These are phyloP conservation scores for Macrophomina tecta DNA, from an alignment of 2,329 filamentous ascomycete genomes.

Conservation along the genomic window DNA sequence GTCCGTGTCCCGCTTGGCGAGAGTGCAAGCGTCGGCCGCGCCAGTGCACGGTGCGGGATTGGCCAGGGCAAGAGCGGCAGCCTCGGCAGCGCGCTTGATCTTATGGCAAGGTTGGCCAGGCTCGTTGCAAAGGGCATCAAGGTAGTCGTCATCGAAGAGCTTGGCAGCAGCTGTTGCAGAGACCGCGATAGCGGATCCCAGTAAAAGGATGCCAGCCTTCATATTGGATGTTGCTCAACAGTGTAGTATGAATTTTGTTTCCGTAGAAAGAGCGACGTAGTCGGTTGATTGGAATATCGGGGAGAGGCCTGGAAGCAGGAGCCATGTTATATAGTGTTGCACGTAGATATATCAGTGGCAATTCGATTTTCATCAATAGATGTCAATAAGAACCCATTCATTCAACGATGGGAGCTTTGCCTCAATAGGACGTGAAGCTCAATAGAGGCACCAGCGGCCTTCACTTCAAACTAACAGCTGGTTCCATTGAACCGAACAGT, in stretches of 20 bases:
- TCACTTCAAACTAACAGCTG: not conserved
- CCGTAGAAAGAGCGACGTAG: conserved; percentile 29
- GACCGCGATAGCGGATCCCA: conserved; percentile 49
- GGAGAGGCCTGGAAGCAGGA: conserved; percentile 21
- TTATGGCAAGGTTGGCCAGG: conserved; percentile 37
- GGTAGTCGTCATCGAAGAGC: conserved; percentile 41
- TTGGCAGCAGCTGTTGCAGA: conserved; percentile 47
- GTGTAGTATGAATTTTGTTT: conserved; percentile 14
- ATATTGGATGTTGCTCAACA: conserved; percentile 43
- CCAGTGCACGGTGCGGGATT: conserved; percentile 30
- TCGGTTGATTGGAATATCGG: conserved; percentile 28
- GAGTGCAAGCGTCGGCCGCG: conserved; percentile 26
- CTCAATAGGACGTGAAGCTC: not conserved
- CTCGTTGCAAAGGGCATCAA: conserved; percentile 34
- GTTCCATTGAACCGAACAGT: not conserved
- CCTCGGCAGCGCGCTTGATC: conserved; percentile 43
- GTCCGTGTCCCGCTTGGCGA: conserved; percentile 26
- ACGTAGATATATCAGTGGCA: not conserved
- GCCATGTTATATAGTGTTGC: conserved; percentile 7
- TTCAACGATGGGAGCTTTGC: conserved; percentile 6
- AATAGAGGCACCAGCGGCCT: not conserved
- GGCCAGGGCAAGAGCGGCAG: conserved; percentile 38
- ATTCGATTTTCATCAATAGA: conserved; percentile 2
- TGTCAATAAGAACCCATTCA: conserved; percentile 28
- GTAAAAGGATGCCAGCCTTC: conserved; percentile 55